Base-by-base conservation (phyloP, 805 yeast species). In the Jamesozyma piceae region DNA sequence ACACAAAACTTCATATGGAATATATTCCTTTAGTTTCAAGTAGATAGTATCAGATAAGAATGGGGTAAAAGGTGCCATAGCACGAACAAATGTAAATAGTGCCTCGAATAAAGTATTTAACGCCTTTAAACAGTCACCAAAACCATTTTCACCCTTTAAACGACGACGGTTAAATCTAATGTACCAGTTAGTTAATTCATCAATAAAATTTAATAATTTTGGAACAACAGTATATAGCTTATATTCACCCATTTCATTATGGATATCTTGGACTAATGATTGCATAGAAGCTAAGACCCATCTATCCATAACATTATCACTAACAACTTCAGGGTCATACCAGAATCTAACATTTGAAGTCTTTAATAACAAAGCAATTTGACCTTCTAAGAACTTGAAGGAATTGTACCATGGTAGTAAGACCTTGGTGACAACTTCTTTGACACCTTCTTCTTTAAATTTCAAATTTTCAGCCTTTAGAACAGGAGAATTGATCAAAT, bases 41-140 rank as follows among this genome's bases (percentile, higher is more conserved):
- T 89, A 92, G 54, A 92, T 84, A 57, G 77, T 78, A 59, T 92
- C 99, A 39, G 97, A 73, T 65, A 94, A 73, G 74, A 82, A 94
- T 51, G 99, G 99, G 41, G 97, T 89, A 70, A 92, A 92, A 51
- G 99, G 98, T 45, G 97, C 97, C 97, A 92, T 90, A 38, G 95
- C 94, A 63, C 97, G 80, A 40, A 78, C 82, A 58, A 92, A 78
- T 37, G 87, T 86, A 64, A 84, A 83, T 54, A 89, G 72, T 28
- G 92, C 95, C 63, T 88, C 95, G 44, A 89, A 80, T 65, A 92
- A 72, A 20, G 97, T 84, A 69, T 92, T 92, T 58, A 92, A 75
- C 38, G 96, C 96, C 57, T 75, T 76, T 53, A 78, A 65, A 55
- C 96, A 82, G 61, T 92, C 98, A 43, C 78, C 82, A 40, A 77